Conservation (phyloP, 129 eudicot genomes). For the Mikania micrantha region DNA sequence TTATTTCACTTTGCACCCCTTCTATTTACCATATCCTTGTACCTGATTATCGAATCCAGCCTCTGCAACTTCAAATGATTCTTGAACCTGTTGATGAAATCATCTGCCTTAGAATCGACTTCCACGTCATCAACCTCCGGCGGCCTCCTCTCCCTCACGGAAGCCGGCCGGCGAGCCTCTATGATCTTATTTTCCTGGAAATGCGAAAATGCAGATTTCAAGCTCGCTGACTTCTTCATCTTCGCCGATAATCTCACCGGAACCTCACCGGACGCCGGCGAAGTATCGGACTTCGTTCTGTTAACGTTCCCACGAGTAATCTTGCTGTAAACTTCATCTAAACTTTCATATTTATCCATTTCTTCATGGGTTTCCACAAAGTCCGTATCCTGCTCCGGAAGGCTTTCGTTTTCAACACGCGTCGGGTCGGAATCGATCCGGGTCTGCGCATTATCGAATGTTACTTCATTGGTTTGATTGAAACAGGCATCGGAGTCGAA, state of each 20-base stretch:
- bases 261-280: slow-evolving; percentile 62
- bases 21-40: slow-evolving; percentile 70
- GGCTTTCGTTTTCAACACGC: slow-evolving; percentile 14
- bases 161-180: slow-evolving; percentile 72
- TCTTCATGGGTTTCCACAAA: background rate
- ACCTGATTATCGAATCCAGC: slow-evolving; percentile 71
- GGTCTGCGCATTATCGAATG: background rate
- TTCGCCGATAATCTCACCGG: slow-evolving; percentile 50
- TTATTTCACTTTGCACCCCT: slow-evolving; percentile 32
- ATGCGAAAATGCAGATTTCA: slow-evolving; percentile 62
- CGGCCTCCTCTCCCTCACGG: slow-evolving; percentile 52
- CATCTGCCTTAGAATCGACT: slow-evolving; percentile 89
- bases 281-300: slow-evolving; percentile 69
- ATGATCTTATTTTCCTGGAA: slow-evolving; percentile 54
- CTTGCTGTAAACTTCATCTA: slow-evolving; percentile 62
- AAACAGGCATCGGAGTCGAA: background rate
- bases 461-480: background rate
- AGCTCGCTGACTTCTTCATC: slow-evolving; percentile 78
- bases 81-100: slow-evolving; percentile 76
- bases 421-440: background rate
- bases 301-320: slow-evolving; percentile 26
- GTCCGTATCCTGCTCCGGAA: background rate
- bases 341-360: slow-evolving; percentile 7
- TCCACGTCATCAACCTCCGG: slow-evolving; percentile 51
- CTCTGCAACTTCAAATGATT: slow-evolving; percentile 85